A percentile compares a stretch with the other conserved stretches of the same genome.
Conservation (phyloP, 1,139 yeast species). For the Kodamaea ohmeri region DNA sequence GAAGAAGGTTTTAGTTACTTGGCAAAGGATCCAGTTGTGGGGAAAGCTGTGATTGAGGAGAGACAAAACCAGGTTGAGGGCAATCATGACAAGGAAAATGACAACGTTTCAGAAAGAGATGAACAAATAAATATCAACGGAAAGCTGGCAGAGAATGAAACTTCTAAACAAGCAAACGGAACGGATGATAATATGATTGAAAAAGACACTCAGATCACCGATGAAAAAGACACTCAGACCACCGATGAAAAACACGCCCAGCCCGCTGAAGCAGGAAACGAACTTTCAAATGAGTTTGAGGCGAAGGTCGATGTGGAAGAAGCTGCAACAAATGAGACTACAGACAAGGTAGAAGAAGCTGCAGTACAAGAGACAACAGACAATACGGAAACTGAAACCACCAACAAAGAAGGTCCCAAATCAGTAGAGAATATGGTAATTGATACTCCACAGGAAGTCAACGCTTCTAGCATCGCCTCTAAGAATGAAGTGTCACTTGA, state of each 20-base stretch:
- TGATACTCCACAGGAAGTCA: no score
- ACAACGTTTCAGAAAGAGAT: not conserved
- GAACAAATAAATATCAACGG: not conserved
- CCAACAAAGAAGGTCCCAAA: no score
- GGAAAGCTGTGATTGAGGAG: not conserved
- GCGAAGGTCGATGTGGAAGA: not conserved
- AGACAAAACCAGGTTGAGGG: not conserved
- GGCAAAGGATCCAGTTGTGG: slow-evolving; percentile 30
- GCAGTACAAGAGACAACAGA: slow-evolving; percentile 1
- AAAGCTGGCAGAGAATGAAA: not conserved
- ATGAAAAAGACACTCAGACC: no score
- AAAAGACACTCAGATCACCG: no score
- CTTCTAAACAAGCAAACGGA: not conserved
- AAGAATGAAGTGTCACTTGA: no score
- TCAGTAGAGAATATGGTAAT: no score
- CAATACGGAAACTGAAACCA: not conserved
- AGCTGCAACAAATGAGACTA: not conserved
- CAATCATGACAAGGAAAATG: not conserved
- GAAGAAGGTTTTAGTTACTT: slow-evolving; percentile 40
- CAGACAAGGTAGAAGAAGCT: not conserved
- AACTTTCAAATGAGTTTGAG: no score
- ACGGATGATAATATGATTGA: no score
- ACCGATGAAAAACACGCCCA: no score
- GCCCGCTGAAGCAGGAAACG: no score
- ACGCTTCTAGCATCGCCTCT: no score